These are phyloP conservation scores for Acanthamoeba sp. DNA, from an alignment of 208 protist genomes.

Conservation along the genomic window DNA sequence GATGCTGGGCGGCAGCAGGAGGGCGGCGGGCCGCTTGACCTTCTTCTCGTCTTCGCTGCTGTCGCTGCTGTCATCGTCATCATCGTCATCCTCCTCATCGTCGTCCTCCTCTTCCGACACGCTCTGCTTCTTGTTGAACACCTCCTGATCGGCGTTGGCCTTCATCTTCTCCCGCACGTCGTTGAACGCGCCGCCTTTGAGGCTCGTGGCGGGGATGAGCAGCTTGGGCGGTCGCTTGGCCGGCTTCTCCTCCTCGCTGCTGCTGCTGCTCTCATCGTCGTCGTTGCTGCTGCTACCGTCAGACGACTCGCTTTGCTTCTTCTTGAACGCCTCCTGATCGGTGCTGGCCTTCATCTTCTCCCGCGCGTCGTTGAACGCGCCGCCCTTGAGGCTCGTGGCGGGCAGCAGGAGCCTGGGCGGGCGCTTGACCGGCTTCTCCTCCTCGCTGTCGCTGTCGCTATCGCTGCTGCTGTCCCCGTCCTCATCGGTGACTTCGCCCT, in stretches of 20 bases:
- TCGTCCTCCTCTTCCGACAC: neutral
- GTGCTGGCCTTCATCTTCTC: neutral
- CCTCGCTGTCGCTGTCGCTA: neutral
- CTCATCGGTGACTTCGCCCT: neutral
- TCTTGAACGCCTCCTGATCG: neutral
- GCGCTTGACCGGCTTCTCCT: neutral
- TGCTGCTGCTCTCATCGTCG: neutral
- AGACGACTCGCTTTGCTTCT: neutral
- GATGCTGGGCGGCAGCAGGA: neutral
- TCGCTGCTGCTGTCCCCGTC: neutral
- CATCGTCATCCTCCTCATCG: neutral
- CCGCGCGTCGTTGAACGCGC: neutral
- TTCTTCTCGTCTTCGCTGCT: conserved; percentile 13
- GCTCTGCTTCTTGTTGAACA: neutral
- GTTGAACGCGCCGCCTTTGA: neutral
- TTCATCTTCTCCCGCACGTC: neutral
- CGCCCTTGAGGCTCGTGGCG: neutral
- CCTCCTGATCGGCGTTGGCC: neutral
- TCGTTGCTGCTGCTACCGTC: neutral
- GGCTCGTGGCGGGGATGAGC: neutral
- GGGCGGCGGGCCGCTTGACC: neutral
- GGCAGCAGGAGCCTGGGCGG: conserved; percentile 1
- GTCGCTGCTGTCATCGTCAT: neutral
- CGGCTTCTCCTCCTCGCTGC: neutral
- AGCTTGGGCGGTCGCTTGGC: neutral